phyloP scores from a whole-genome alignment of 306 rosid species.

The Rosa lucieae region DNA sequence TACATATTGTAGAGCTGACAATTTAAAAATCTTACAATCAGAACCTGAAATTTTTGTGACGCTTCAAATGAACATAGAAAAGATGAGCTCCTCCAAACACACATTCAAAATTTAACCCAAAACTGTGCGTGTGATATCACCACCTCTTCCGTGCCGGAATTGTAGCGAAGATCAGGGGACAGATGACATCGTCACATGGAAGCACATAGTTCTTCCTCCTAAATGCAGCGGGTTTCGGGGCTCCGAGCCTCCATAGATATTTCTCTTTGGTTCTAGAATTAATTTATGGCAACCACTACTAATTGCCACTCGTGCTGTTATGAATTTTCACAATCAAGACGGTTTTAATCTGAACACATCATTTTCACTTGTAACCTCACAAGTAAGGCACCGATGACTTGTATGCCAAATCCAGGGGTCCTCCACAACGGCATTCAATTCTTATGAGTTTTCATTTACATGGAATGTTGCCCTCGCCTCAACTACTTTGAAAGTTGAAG shows the following conservation, averaged over 20 bases:
- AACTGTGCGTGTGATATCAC: not conserved
- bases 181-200: no score
- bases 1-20: no score
- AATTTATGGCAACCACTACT: not conserved
- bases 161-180: not conserved
- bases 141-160: not conserved
- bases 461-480: not conserved
- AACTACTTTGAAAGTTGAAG: slow-evolving; percentile 11
- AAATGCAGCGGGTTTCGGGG: no score
- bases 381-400: not conserved
- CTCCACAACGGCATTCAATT: slow-evolving; percentile 1
- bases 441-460: not conserved
- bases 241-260: no score
- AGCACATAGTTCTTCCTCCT: no score
- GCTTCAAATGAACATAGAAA: not conserved
- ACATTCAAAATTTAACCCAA: no score
- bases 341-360: not conserved
- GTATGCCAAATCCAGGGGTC: slow-evolving; percentile 5
- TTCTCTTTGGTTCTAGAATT: not conserved
- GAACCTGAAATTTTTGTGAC: no score
- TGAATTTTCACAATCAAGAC: not conserved
- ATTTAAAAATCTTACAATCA: no score
- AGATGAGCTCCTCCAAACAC: not conserved
- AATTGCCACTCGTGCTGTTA: not conserved
- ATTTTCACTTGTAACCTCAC: not conserved